Conservation (phyloP, 2,329 filamentous ascomycete genomes). For the Madurella fahalii region DNA sequence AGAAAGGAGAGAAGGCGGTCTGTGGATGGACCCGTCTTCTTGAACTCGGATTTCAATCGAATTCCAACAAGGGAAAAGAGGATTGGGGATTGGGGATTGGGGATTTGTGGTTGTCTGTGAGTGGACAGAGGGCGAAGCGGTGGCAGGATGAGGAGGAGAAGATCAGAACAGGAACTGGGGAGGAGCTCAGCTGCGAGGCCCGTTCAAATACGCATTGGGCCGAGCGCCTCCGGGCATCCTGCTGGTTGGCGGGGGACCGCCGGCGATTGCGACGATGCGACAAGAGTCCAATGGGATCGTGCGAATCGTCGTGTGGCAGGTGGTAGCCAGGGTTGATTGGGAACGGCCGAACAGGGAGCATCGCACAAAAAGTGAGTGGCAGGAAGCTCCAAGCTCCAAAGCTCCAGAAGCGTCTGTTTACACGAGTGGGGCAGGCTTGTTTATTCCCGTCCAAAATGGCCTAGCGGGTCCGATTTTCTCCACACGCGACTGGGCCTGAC, state of each 20-base stretch:
- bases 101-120: conserved; percentile 26
- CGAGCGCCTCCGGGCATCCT: conserved; percentile 17
- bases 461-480: conserved; percentile 20
- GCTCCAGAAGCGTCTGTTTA: conserved; percentile 21
- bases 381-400: conserved; percentile 16
- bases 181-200: conserved; percentile 21
- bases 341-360: conserved; percentile 3
- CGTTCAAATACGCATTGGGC: conserved; percentile 28
- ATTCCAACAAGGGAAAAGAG: conserved; percentile 20
- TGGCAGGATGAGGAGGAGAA: conserved; percentile 20
- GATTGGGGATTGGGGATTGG: conserved; percentile 12
- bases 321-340: conserved; percentile 18
- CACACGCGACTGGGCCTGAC: conserved; percentile 17
- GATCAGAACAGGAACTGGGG: conserved; percentile 9
- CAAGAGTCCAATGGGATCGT: conserved; percentile 22
- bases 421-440: conserved; percentile 26
- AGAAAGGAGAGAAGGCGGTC: conserved; percentile 43
- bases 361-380: conserved; percentile 1
- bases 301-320: conserved; percentile 17
- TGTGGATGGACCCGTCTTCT: conserved; percentile 32
- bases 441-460: conserved; percentile 24
- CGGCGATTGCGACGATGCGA: conserved; percentile 4
- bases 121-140: conserved; percentile 20
- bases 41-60: conserved; percentile 31
- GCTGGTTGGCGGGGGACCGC: conserved; percentile 22